phyloP scores from a whole-genome alignment of 176 grass and related monocot species.

The Carex pumila region DNA sequence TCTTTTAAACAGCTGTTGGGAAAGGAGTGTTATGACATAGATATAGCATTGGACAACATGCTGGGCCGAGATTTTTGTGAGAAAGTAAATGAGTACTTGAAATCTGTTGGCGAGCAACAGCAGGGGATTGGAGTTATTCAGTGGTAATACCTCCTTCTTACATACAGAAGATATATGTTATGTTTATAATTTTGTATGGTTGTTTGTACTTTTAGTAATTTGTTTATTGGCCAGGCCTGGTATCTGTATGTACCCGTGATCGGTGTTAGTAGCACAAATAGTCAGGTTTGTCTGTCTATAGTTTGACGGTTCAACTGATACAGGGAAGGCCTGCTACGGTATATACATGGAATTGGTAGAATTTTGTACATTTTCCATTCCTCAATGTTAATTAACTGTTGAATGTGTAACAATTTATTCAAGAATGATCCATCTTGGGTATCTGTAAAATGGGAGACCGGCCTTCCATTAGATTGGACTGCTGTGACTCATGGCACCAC shows the following conservation, averaged over 20 bases:
- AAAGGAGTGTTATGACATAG: conserved; percentile 91
- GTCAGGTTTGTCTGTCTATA: no score
- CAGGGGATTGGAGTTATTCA: conserved; percentile 92
- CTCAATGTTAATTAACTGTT: not conserved
- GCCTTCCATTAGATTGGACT: not conserved
- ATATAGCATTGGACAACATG: conserved; percentile 93
- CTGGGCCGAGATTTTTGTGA: conserved; percentile 82
- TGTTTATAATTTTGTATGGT: not conserved
- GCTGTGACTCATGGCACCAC: not conserved
- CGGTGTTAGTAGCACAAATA: no score
- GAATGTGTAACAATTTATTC: not conserved
- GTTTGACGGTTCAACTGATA: no score
- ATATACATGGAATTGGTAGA: not conserved
- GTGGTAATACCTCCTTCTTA: conserved; percentile 44
- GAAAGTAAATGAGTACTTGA: conserved; percentile 74
- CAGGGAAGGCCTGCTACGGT: not conserved
- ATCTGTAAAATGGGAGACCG: not conserved
- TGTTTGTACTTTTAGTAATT: not conserved
- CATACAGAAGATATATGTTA: not conserved
- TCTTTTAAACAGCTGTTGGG: conserved; percentile 55
- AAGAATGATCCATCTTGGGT: not conserved
- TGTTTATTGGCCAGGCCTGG: not conserved
- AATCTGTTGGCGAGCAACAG: conserved; percentile 54
- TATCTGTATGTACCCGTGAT: not conserved
- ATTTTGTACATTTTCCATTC: not conserved